Evolutionary conservation across 2,329 filamentous ascomycete genomes (phyloP).

Genomic region (Graphiopsis chlorocephala): DNA sequence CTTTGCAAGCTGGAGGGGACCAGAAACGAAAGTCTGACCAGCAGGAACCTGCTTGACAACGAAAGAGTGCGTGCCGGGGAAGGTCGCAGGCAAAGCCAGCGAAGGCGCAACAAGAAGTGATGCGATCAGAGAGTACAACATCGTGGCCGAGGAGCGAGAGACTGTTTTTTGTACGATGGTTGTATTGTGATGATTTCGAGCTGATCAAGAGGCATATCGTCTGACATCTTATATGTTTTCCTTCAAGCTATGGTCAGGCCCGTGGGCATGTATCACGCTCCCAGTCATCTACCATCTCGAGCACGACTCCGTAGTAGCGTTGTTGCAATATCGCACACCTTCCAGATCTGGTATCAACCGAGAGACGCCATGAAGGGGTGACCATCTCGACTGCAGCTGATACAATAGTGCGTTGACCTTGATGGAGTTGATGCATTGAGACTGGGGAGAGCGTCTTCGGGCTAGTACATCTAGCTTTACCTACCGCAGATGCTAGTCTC

Average conservation of each 20-base stretch:
- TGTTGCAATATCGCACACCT: constrained; percentile 7
- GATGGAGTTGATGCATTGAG: background rate
- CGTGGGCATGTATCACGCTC: background rate
- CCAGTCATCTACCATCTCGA: background rate
- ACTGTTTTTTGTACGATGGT: background rate
- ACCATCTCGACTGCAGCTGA: background rate
- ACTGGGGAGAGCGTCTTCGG: background rate
- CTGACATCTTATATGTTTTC: background rate
- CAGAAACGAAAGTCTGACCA: constrained; percentile 36
- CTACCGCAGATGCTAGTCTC: background rate
- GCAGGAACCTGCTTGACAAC: constrained; percentile 26
- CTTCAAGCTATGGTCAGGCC: background rate
- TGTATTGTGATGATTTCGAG: background rate
- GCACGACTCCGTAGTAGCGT: constrained; percentile 3
- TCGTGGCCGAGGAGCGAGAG: background rate
- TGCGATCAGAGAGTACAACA: background rate
- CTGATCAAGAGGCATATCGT: background rate
- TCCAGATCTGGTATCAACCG: constrained; percentile 1
- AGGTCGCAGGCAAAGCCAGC: background rate
- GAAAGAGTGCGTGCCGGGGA: background rate
- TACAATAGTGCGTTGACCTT: background rate
- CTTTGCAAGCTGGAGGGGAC: constrained; percentile 39
- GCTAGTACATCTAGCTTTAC: background rate
- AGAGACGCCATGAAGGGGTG: background rate
- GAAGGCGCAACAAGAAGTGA: background rate